Conservation (phyloP, 257 asterid genomes). For the Capsicum baccatum region DNA sequence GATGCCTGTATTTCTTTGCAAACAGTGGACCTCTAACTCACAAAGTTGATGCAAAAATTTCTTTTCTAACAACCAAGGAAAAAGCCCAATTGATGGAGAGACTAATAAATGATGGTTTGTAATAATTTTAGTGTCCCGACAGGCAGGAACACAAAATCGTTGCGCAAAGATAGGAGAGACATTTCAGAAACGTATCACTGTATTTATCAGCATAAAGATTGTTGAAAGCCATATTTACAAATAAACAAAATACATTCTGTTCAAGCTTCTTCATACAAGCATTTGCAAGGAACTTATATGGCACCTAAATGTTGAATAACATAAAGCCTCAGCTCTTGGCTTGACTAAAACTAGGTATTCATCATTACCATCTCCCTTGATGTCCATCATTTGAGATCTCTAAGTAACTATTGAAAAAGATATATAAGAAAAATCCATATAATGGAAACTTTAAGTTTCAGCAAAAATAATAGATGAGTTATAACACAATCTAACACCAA, state of each 20-base stretch:
- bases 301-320: constrained; percentile 34
- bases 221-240: no score
- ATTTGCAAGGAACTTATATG: background rate
- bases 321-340: constrained; percentile 87
- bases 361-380: constrained; percentile 47
- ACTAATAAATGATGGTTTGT: background rate
- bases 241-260: no score
- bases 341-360: constrained; percentile 59
- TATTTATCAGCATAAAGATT: no score
- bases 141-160: background rate
- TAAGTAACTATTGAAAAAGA: background rate
- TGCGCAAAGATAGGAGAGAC: background rate
- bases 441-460: background rate
- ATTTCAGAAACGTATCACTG: background rate
- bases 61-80: constrained; percentile 37
- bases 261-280: no score
- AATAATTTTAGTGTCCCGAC: background rate
- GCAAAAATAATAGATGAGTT: background rate
- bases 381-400: constrained; percentile 42
- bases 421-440: background rate
- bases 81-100: background rate
- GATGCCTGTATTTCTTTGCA: constrained; percentile 55
- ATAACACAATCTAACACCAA: background rate
- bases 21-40: constrained; percentile 66
- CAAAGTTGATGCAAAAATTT: constrained; percentile 72